Evolutionary conservation across 129 eudicot species (phyloP), one percentile per base, ranked within the genome.

Genomic region (carrot (Daucus carota)): DNA sequence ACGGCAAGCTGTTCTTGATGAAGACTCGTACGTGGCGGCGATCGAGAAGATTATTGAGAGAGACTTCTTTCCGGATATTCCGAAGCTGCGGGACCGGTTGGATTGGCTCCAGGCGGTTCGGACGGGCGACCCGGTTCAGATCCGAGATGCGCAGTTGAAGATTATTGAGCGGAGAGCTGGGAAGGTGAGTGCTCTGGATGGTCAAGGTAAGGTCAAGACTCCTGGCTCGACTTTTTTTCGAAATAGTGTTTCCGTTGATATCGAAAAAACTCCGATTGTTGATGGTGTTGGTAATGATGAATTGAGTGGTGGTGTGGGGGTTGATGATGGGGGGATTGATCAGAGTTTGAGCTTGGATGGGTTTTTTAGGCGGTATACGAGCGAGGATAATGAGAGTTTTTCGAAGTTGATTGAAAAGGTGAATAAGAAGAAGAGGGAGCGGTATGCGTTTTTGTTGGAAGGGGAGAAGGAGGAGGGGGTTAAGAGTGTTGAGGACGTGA

Each of bases 381-480:
- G 98, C 57, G 98, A 93, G 82, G 98, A 93, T 81, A 90, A 93
- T 28, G 97, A 88, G 78, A 93, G 97, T 76, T 93, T 93, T 81
- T 75, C 84, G 24, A 86, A 83, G 67, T 59, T 93, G 24, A 85
- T 90, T 43, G 98, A 93, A 76, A 93, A 87, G 62, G 95, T 84
- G 42, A 93, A 93, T 75, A 83, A 80, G 68, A 93, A 84, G 86
- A 93, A 87, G 80, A 87, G 83, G 76, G 94, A 88, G 70, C 84
- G 92, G 74, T 87, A 88, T 80, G 92, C 72, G 60, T 87, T 83
- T 73, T 78, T 93, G 82, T 71, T 90, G 70, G 97, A 87, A 75
- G 92, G 88, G 15, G 97, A 86, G 77, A 83, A 81, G 46, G 85
- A 83, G 16, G 90, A 83, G 16, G 90, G 70, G 34, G 80, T 77